A percentile compares a stretch with the other conserved stretches of the same genome.
phyloP scores from a whole-genome alignment of 179 eudicot species.

The Carnegiea gigantea region DNA sequence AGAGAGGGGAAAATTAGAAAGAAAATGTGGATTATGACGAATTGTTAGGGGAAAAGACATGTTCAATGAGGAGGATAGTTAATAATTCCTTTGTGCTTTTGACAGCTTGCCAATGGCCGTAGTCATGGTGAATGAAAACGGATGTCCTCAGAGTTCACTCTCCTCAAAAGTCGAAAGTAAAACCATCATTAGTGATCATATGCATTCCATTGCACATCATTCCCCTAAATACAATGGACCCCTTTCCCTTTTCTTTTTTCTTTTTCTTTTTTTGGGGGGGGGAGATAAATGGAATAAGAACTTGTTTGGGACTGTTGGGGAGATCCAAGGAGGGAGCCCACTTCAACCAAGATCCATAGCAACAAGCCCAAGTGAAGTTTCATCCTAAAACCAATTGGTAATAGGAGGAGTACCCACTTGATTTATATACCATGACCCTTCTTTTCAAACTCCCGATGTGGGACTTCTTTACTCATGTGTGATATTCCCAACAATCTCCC shows the following conservation, averaged over 20 bases:
- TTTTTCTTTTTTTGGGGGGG: not conserved
- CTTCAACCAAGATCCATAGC: no score
- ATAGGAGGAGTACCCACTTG: no score
- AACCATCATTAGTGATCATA: not conserved
- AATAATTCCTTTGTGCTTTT: not conserved
- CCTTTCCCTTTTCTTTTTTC: not conserved
- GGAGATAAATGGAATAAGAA: no score
- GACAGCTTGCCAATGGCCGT: not conserved
- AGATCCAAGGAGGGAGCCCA: no score
- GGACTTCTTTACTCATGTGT: no score
- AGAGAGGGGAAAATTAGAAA: not conserved
- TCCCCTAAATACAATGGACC: not conserved
- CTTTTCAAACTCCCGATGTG: no score
- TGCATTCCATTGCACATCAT: conserved; percentile 1
- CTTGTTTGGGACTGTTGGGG: no score
- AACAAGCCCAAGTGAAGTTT: no score
- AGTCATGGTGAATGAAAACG: not conserved
- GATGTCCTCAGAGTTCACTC: not conserved
- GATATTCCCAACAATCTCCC: no score
- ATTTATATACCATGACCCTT: no score
- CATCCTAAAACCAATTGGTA: no score
- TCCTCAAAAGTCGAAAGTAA: not conserved
- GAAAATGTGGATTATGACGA: not conserved
- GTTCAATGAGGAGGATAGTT: not conserved
- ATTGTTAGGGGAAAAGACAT: not conserved